phyloP scores from a whole-genome alignment of 1,139 yeast genomes.

The Magnusiomyces sp. region DNA sequence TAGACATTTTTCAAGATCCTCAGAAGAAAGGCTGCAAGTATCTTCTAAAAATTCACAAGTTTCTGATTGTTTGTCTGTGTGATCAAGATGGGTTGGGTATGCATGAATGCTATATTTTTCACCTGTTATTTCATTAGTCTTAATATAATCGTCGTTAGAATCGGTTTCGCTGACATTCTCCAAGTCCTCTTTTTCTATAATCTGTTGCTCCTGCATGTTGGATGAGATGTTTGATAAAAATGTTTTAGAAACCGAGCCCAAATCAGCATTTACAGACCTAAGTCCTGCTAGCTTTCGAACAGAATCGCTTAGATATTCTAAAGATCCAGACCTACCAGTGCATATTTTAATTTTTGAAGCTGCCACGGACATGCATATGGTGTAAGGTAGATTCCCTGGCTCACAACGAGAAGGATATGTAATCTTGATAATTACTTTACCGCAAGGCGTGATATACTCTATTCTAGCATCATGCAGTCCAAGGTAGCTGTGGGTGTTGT shows the following conservation, averaged over 20 bases:
- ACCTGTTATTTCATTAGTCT: background rate
- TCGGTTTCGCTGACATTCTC: background rate
- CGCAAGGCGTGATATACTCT: slow-evolving; percentile 19
- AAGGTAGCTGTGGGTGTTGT: slow-evolving; percentile 16
- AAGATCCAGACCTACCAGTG: slow-evolving; percentile 27
- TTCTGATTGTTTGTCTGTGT: background rate
- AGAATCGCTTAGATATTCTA: slow-evolving; percentile 19
- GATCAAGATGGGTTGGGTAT: background rate
- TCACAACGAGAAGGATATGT: no score
- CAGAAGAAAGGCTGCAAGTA: background rate
- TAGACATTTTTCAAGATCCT: no score
- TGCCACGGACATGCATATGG: no score
- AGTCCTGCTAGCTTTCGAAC: slow-evolving; percentile 11
- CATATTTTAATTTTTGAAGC: slow-evolving; percentile 21
- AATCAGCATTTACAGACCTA: slow-evolving; percentile 6
- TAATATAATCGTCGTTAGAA: background rate
- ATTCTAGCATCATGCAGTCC: slow-evolving; percentile 28
- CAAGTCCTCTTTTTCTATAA: background rate
- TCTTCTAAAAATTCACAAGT: background rate
- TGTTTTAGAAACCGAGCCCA: slow-evolving; percentile 4
- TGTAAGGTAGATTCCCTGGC: no score
- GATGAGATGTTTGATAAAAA: slow-evolving; percentile 2
- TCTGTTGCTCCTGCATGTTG: background rate
- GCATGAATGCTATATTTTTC: background rate
- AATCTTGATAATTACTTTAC: slow-evolving; percentile 4